Evolutionary conservation across 805 yeast species (phyloP), one percentile per base, ranked within the genome.

Genomic region (Blastobotrys attinorum): DNA sequence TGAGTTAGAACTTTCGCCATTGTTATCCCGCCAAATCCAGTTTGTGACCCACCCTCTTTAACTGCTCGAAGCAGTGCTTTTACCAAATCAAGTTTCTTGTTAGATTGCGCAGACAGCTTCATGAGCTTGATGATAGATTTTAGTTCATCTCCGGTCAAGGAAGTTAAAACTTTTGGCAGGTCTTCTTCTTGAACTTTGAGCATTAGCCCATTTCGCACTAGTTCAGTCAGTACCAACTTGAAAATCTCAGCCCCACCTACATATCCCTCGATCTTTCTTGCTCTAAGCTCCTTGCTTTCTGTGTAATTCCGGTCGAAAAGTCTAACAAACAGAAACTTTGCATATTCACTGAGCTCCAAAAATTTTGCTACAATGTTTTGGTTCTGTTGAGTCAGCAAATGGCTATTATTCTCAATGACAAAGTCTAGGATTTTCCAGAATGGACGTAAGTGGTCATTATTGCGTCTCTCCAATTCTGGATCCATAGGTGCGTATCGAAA

Each of bases 241-340:
- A 55, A 44, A 3, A 40, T 45, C 5, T 50, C 56, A 2, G 39
- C 43, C 11, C 29, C 11, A 2, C 53, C 48, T 39, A 58, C 40
- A 35, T 57, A 59, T 17, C 48, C 55, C 3, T 27, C 41, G 10
- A 53, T 41, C 10, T 57, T 60, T n/a, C 36, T 40, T 11, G 43
- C 17, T 4, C 55, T 39, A 21, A 57, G 31, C 27, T 41, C 42
- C 20, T 31, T 16, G 15, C 31, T 32, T 22, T 38, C 31, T 20
- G 13, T 22, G 18, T 38, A 38, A 23, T 48, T 44, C 22, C 53
- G 42, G 11, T 40, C 31, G 22, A 49, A 49, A 11, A 49, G 22
- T 22, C 53, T 33, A 18, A 43, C 43, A 37, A 40, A 49, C 20
- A 49, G 33, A 17, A 35, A 42, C 29, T 37, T 32, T 15, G 43